Evolutionary conservation across 192 early-diverging fungal genomes (phyloP).

Genomic region (Coemansia guatemalensis): DNA sequence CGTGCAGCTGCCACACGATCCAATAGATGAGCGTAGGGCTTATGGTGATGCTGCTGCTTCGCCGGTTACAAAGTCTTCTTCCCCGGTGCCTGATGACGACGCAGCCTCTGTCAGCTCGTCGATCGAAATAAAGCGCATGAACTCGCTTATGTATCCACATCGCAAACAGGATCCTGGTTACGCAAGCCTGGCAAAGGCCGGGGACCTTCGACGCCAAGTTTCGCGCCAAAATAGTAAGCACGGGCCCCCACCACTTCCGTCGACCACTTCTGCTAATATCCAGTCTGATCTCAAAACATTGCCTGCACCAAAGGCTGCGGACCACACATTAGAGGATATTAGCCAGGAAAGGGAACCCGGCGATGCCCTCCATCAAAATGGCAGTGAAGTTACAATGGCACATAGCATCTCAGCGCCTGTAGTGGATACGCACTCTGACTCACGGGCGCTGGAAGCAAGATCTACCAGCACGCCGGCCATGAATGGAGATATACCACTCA

Average conservation of each 20-base stretch:
- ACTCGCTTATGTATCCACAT: constrained; percentile 24
- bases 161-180: background rate
- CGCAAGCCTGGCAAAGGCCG: background rate
- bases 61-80: background rate
- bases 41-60: background rate
- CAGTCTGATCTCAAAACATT: background rate
- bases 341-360: background rate
- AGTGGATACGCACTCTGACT: background rate
- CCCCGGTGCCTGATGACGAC: constrained; percentile 1
- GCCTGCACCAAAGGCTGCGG: background rate
- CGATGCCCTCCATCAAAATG: background rate
- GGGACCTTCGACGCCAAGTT: constrained; percentile 21
- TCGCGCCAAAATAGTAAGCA: constrained; percentile 10
- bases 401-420: background rate
- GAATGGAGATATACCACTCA: background rate
- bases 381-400: background rate
- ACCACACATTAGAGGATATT: background rate
- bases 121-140: constrained; percentile 26
- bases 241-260: background rate
- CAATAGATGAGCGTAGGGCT: background rate
- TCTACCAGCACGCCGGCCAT: background rate
- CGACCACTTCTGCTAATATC: background rate
- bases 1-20: background rate
- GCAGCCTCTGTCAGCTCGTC: constrained; percentile 9
- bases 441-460: background rate